Evolutionary conservation across 805 yeast species (phyloP).

Genomic region (Maudiozyma bulderi): DNA sequence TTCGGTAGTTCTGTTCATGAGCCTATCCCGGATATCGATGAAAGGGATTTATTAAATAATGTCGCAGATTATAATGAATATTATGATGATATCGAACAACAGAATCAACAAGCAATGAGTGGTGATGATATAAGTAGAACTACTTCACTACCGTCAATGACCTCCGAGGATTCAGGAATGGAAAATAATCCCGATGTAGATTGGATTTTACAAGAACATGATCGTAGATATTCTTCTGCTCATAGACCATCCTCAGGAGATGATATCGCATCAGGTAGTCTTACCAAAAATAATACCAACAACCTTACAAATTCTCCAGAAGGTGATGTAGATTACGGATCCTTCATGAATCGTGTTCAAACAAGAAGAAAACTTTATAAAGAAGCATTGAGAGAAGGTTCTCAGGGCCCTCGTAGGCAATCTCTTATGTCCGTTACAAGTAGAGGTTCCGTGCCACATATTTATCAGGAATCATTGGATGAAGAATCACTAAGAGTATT

Average conservation of each 20-base stretch:
- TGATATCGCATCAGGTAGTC: constrained; percentile 9
- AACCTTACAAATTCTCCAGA: constrained; percentile 5
- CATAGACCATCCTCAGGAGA: constrained; percentile 20
- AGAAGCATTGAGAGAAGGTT: constrained; percentile 2
- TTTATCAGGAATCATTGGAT: constrained; percentile 23
- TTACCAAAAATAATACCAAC: too few relatives aligned
- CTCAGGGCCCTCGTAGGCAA: constrained; percentile 13
- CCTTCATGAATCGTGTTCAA: constrained; percentile 25
- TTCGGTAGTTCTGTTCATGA: constrained; percentile 24
- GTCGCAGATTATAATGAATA: constrained; percentile 20
- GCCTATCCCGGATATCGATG: constrained; percentile 13
- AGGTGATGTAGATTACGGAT: constrained; percentile 22
- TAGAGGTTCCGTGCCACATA: constrained; percentile 25
- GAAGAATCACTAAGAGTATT: constrained; percentile 20
- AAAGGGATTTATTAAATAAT: constrained; percentile 5
- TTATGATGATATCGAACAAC: constrained; percentile 2
- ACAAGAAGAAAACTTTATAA: constrained; percentile 9
- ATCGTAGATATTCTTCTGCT: constrained; percentile 29
- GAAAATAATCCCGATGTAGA: constrained; percentile 28
- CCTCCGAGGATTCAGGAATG: constrained; percentile 27
- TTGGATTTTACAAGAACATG: constrained; percentile 35
- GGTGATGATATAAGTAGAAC: constrained; percentile 34
- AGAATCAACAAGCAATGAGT: constrained; percentile 8
- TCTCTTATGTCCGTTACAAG: constrained; percentile 25
- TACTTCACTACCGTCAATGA: constrained; percentile 33